Evolutionary conservation across 2,329 filamentous ascomycete species (phyloP), one percentile per base, ranked within the genome.

Genomic region (Aspergillaceae sp.): DNA sequence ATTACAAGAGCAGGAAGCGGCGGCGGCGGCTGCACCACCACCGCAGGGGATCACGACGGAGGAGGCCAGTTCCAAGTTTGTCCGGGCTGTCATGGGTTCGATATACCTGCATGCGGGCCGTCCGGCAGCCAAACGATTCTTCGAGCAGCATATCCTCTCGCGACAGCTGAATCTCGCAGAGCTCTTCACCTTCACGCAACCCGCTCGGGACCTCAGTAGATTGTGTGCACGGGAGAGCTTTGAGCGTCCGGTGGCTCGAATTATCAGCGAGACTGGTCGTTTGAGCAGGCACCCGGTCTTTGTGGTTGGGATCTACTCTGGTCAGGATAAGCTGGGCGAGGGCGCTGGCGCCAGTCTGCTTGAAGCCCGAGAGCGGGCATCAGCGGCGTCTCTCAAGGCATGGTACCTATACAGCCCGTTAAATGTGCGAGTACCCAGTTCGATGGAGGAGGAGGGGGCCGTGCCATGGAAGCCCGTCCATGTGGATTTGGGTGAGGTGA

Each of bases 361-460:
- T 54, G 79, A 88, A 58, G 91, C 86, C 30, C 80, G 87, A 52
- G 76, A 79, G 52, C 79, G 87, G 65, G 92, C 92, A 19, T 82
- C 87, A 34, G 90, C 94, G 60, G 83, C 85, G 52, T 83, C 89
- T 11, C 74, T 98, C 61, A 94, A 95, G 75, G 77, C 84, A 4
- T 98, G 92, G 92, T 98, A 98, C 68, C 74, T 98, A 44, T 98
- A 98, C 73, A 90, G 83, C 65, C 91, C 92, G 1, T 62, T 78
- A 56, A 70, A 79, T 52, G 77, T 81, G 42, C 75, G 77, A 48
- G 74, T 87, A 50, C 84, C 84, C 27, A 87, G 84, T 62, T 82
- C 86, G 52, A 84, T 79, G 72, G 75, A 85, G 55, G 73, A 76
- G 45, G 73, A 79, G 52, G 76, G 73, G 41, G 79, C 80, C 38